Evolutionary conservation across 2,329 filamentous ascomycete genomes (phyloP), one percentile per base, ranked within the genome.

Genomic region (Apiospora saccharicola): DNA sequence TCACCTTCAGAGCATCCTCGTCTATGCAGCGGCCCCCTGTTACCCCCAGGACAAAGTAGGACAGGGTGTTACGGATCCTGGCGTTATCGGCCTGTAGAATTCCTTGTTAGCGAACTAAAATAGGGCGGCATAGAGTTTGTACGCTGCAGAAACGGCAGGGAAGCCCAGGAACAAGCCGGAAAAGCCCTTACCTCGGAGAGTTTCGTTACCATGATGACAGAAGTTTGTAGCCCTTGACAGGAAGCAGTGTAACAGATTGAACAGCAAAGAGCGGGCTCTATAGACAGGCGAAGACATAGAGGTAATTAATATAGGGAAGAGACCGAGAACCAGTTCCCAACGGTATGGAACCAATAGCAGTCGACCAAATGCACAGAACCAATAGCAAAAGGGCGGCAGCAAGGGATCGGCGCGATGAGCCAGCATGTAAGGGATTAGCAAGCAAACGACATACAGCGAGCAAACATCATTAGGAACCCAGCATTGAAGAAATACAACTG

Each of bases 11-110:
- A 43, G 70, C 72, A 69, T 73, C n/a, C 12, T 57, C 43, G 22
- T 71, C 72, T 67, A 73, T 69, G 4, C 43, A 41, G 22, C 43
- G n/a, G 47, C 72, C 72, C 3, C 70, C 72, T 0, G 72, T 73
- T 19, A 73, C 64, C 14, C 64, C 72, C 19, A 34, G 19, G 14
- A 73, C 70, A 49, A 73, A 73, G 26, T 68, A 47, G 12, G 72
- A 69, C 26, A 72, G 67, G 24, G 72, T 73, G 10, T 69, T 43
- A 22, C 70, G 61, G 61, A 73, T 73, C 12, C 26, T 46, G 22
- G 46, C 70, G 12, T 61, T 37, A 44, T 71, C 46, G 19, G 57
- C 70, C 70, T 73, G 30, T 43, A 16, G 37, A 14, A 12, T 49
- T 10, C 30, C n/a, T 14, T 10, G 30, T 64, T 8, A 64, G 57